phyloP scores from a whole-genome alignment of 306 rosid species.

The Prunus davidiana region DNA sequence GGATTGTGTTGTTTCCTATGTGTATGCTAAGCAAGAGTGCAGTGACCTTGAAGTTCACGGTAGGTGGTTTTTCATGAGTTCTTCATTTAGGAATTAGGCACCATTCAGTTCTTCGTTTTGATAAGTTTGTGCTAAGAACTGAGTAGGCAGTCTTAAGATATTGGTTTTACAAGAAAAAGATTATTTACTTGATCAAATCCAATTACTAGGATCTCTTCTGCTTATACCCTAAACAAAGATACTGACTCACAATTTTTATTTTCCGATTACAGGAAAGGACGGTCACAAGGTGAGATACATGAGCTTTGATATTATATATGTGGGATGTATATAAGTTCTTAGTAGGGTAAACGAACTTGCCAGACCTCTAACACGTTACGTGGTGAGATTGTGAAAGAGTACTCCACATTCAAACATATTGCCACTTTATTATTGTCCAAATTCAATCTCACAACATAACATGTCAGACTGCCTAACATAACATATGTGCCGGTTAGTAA shows the following conservation, averaged over 20 bases:
- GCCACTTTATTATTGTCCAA: not conserved
- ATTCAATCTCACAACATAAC: too few relatives aligned
- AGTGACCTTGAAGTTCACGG: constrained; percentile 40
- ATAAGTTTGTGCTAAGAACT: too few relatives aligned
- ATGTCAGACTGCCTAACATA: not conserved
- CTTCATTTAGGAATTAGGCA: too few relatives aligned
- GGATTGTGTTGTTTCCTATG: constrained; percentile 47
- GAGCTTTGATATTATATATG: not conserved
- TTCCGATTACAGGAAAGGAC: not conserved
- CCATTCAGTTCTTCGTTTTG: too few relatives aligned
- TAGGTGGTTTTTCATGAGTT: not conserved
- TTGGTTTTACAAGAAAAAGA: too few relatives aligned
- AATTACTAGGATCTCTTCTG: too few relatives aligned
- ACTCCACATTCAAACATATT: too few relatives aligned
- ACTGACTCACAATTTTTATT: not conserved
- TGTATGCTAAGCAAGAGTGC: constrained; percentile 34
- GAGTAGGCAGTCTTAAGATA: too few relatives aligned
- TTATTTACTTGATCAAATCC: too few relatives aligned
- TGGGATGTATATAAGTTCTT: not conserved
- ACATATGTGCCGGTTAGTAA: not conserved
- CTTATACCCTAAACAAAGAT: not conserved
- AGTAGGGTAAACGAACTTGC: too few relatives aligned
- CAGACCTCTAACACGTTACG: too few relatives aligned
- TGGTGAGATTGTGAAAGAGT: too few relatives aligned
- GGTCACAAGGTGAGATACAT: not conserved